Evolutionary conservation across 768 basidiomycete genomes (phyloP), one percentile per base, ranked within the genome.

Genomic region (Artomyces pyxidatus): DNA sequence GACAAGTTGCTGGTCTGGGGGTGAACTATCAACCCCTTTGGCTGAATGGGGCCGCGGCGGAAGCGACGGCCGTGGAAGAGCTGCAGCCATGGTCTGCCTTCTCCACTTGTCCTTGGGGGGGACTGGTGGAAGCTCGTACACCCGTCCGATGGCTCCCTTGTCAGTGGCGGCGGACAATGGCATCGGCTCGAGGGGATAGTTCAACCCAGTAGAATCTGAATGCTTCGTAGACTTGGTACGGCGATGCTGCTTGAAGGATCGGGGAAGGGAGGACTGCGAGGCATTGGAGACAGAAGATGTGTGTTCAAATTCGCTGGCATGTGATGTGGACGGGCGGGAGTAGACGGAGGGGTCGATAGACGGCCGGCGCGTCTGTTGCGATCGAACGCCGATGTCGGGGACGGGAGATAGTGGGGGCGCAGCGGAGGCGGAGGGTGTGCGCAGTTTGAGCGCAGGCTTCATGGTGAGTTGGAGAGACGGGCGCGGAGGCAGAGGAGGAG

Each of bases 201-300:
- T n/a, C n/a, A n/a, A n/a, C n/a, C n/a, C n/a, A n/a, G n/a, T n/a
- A n/a, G n/a, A n/a, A n/a, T n/a, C n/a, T n/a, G n/a, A n/a, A n/a
- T n/a, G n/a, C n/a, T n/a, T n/a, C n/a, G n/a, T n/a, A n/a, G n/a
- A n/a, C n/a, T n/a, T n/a, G n/a, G n/a, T n/a, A n/a, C n/a, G n/a
- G n/a, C n/a, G n/a, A n/a, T n/a, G n/a, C n/a, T n/a, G n/a, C n/a
- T n/a, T n/a, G n/a, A n/a, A n/a, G n/a, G n/a, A n/a, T n/a, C n/a
- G n/a, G n/a, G n/a, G n/a, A n/a, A n/a, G 42, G 37, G 49, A 30
- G 35, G 45, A 47, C 29, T 16, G 35, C 45, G 10, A 16, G 37
- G 39, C 37, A 51, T 39, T 10, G 56, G 29, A 6, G 48, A 53
- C 29, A 54, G 57, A n/a, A n/a, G n/a, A 4, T 55, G 50, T 19